phyloP scores from a whole-genome alignment of 2,329 filamentous ascomycete species.

The Remersonia thermophila region DNA sequence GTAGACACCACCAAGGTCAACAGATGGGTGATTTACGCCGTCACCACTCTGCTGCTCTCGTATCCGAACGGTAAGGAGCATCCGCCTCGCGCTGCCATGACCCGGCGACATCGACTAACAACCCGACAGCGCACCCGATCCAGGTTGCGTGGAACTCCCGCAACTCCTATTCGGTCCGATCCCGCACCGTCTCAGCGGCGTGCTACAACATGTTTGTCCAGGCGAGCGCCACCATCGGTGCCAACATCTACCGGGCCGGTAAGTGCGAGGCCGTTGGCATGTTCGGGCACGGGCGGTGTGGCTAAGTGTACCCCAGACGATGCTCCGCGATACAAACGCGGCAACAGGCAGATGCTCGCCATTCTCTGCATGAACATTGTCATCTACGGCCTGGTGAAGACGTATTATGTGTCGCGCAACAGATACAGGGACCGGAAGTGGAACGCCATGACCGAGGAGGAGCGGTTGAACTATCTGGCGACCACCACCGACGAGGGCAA shows the following conservation, averaged over 20 bases:
- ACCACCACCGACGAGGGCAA: conserved; percentile 23
- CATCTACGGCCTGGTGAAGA: conserved; percentile 21
- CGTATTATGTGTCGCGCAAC: conserved; percentile 26
- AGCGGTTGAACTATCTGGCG: conserved; percentile 20
- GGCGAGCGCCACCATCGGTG: conserved; percentile 28
- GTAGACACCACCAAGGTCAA: conserved; percentile 26
- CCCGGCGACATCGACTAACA: conserved; percentile 3
- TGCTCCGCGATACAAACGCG: conserved; percentile 37
- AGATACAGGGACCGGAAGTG: conserved; percentile 18
- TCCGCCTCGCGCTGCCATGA: neutral
- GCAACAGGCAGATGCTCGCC: conserved; percentile 42
- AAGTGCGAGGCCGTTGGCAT: neutral
- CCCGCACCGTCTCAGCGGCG: conserved; percentile 48
- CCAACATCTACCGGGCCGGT: conserved; percentile 27
- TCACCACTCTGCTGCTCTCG: conserved; percentile 29
- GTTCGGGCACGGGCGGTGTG: neutral
- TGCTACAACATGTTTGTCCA: conserved; percentile 48
- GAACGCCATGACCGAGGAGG: conserved; percentile 21
- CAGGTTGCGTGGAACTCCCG: conserved; percentile 37
- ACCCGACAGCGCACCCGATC: conserved; percentile 30
- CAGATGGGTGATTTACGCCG: conserved; percentile 30
- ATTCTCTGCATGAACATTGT: conserved; percentile 22
- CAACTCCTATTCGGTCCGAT: conserved; percentile 50
- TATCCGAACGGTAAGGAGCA: conserved; percentile 27
- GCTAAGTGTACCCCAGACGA: conserved; percentile 18